Conservation (phyloP, 306 rosid genomes). For the Quercus rubra region DNA sequence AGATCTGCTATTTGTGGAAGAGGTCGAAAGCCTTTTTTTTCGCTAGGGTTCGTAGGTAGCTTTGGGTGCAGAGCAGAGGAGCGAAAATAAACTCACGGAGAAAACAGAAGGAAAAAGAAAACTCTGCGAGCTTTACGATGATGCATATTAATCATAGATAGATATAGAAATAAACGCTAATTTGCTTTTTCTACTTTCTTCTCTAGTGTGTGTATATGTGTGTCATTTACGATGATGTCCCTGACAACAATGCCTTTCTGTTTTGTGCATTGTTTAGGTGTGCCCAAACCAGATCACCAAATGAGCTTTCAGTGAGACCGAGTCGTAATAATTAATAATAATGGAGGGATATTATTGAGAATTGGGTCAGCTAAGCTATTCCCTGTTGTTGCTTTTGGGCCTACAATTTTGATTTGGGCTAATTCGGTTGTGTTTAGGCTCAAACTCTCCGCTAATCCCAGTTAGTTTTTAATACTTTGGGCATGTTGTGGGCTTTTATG, state of each 20-base stretch:
- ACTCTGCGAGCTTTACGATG: neutral
- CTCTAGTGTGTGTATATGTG: neutral
- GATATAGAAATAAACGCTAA: neutral
- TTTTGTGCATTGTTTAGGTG: neutral
- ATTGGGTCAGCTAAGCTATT: too few relatives aligned
- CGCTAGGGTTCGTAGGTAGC: conserved; percentile 3
- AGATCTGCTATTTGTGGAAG: neutral
- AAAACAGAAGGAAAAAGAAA: too few relatives aligned
- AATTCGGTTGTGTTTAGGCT: too few relatives aligned
- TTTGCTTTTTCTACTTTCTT: neutral
- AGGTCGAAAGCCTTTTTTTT: neutral
- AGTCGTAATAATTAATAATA: too few relatives aligned
- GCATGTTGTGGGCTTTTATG: too few relatives aligned
- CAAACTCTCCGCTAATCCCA: too few relatives aligned
- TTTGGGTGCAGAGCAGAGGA: neutral
- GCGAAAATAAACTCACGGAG: neutral
- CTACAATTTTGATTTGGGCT: too few relatives aligned
- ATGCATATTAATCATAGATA: too few relatives aligned
- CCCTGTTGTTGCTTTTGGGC: too few relatives aligned
- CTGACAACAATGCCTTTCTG: neutral
- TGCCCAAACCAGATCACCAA: neutral
- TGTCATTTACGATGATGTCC: neutral
- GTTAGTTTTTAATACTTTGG: too few relatives aligned
- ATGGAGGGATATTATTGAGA: too few relatives aligned
- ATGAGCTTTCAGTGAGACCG: too few relatives aligned